Evolutionary conservation across 2,329 filamentous ascomycete species (phyloP), one percentile per base, ranked within the genome.

Genomic region (Sclerotinia sclerotiorum): DNA sequence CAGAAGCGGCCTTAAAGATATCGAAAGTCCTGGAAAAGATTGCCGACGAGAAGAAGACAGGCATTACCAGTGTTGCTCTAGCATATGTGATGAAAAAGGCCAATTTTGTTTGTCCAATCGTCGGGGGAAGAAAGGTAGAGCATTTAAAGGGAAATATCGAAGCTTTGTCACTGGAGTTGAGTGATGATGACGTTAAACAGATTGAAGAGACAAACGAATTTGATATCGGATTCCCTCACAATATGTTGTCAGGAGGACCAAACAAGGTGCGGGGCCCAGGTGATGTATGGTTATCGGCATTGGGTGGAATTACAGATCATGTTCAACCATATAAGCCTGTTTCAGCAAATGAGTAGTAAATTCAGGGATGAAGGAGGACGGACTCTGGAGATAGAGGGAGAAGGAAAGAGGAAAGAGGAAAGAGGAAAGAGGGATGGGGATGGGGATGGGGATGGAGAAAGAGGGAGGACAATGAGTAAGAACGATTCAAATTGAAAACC

Each of bases 21-120:
- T 27, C 0, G 17, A 67, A 49, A 32, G 63, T 55, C 1, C 21
- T 93, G 0, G 87, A 85, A 35, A 82, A 86, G 72, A 83, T 91
- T 10, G 87, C 85, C 0, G 81, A 82, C 10, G 80, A 83, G 69
- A 85, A 88, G 72, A 83, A 84, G 1, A 80, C 83, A 1, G 80
- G 83, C 44, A 82, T 91, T 61, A 89, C 87, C 5, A 84, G 84
- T 49, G 79, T 91, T 46, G 90, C 90, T 11, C 79, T 93, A 32
- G 90, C 90, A 2, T 93, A 93, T 75, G 87, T 93, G 19, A 84
- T 91, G 83, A 84, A 87, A 72, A 92, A 93, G 79, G 81, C 88
- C 0, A 85, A 89, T 0, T 87, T 91, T 73, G 88, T 93, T 17
- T 92, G 91, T 75, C 91, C 91, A 1, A 87, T 93, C 52, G 82